Base-by-base conservation (phyloP, 2,329 filamentous ascomycete species). In the Talaromyces sp. region DNA sequence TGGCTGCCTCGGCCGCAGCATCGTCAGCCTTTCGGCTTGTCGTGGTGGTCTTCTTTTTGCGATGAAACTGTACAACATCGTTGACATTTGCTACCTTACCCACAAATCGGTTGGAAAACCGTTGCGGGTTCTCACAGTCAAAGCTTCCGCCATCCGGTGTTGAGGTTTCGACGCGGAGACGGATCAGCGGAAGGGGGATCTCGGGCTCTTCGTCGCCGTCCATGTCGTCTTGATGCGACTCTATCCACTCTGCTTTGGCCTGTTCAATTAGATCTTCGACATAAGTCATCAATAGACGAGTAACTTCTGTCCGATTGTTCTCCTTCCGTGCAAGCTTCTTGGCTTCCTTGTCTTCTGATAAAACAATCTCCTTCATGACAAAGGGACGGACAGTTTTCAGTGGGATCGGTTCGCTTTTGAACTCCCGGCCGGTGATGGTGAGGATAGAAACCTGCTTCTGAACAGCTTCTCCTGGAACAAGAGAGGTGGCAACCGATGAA, bases 71-170 rank as follows among this genome's bases (percentile, higher is more conserved):
- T 0, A 99, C 87, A 0, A 99, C 91, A 67, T 99, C 94, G 66
- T 92, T 95, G 10, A 88, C 87, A 70, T 99, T 99, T 61, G 94
- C 94, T 0, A 99, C 93, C 69, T 86, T 90, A n/a, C 87, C 89
- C 1, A 89, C 83, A 67, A 97, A 99, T 2, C 92, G 85, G 71
- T 96, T 96, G 0, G 93, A 97, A 69, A 97, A 97, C 9, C 94
- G 87, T 72, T 97, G 94, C 0, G 94, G 92, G 63, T 99, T 99
- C 72, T 97, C 94, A 64, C 89, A 88, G 66, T 97, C 90, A 68
- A 91, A 99, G 38, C 86, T 85, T 14, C 91, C 90, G 3, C 91
- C 92, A 31, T 95, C 91, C 0, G 89, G 89, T 0, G 92, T 87
- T 0, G 90, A 89, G 65, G 91, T 94, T 69, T 99, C 94, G 0